Evolutionary conservation across 345 rosid genomes (phyloP), one percentile per base, ranked within the genome.

Genomic region (Angophora floribunda): DNA sequence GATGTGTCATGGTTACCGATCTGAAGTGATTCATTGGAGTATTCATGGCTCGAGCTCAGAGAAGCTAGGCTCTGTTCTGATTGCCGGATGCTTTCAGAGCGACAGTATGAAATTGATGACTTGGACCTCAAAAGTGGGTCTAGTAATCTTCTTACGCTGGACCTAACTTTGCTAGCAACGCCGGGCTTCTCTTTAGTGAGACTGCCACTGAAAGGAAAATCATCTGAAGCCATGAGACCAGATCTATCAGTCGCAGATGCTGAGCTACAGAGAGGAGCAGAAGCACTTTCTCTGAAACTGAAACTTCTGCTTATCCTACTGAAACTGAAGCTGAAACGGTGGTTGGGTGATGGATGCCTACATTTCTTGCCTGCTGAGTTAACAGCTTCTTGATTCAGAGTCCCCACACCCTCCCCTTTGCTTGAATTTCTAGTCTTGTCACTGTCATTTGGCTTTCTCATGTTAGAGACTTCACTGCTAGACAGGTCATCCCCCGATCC

Each of bases 311-410:
- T 90, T 91, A 95, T 91, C 88, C 92, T 93, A 85, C 97, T 90
- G 22, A 97, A 92, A 93, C 96, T 97, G 90, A 96, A 95, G 94
- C 98, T 95, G 91, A 95, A 95, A 85, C 98, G 93, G 75, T 93
- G 93, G 91, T 90, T 94, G 78, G 98, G 95, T 85, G 98, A 93
- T 22, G 87, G 89, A 63, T 91, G 92, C 88, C 95, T 93, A 90
- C 91, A 89, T 94, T 90, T 95, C 87, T 86, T 89, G 47, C 90
- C 86, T n/a, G 87, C 92, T 47, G 87, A 78, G 87, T 91, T 93
- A 6, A 85, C 88, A 49, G 91, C 51, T 89, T 94, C 95, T 88
- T 90, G 95, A 88, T 94, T 92, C 80, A 91, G 86, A 16, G 55
- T 85, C 90, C 87, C 93, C 32, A 91, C 86, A 87, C 91, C 91